A percentile compares a stretch with the other conserved stretches of the same genome.
Evolutionary conservation across 1,284 basidiomycete genomes (phyloP).

Genomic region (Leccinum proximum): DNA sequence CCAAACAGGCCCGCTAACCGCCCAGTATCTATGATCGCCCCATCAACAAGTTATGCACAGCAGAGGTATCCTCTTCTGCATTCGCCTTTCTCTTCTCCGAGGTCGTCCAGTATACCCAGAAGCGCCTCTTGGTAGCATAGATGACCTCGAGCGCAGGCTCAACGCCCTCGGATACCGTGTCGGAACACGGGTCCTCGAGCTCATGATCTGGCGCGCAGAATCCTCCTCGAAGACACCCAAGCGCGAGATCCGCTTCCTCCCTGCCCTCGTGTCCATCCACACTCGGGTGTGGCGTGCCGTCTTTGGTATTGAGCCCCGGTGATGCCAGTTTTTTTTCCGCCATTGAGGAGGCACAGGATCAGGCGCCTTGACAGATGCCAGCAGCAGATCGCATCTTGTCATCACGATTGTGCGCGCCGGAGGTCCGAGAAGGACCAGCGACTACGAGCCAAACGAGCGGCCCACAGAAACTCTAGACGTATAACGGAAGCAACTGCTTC

Average conservation of each 20-base stretch:
- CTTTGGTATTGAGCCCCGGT: slow-evolving; percentile 57
- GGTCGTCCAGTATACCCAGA: slow-evolving; percentile 93
- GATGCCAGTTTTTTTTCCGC: too few relatives aligned
- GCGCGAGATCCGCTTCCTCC: slow-evolving; percentile 85
- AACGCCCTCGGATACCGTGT: slow-evolving; percentile 91
- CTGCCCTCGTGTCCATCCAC: slow-evolving; percentile 88
- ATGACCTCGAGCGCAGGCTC: slow-evolving; percentile 89
- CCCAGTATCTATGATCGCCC: slow-evolving; percentile 84
- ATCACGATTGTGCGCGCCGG: too few relatives aligned
- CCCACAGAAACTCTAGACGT: too few relatives aligned
- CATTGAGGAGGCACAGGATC: too few relatives aligned
- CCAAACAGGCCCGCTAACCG: slow-evolving; percentile 29
- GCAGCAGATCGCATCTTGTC: too few relatives aligned
- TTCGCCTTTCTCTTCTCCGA: slow-evolving; percentile 92
- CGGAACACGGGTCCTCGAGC: slow-evolving; percentile 78
- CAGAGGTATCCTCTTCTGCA: slow-evolving; percentile 80
- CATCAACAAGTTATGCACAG: slow-evolving; percentile 77
- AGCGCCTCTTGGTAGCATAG: slow-evolving; percentile 86
- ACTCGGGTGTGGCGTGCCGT: slow-evolving; percentile 94
- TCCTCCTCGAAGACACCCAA: slow-evolving; percentile 77
- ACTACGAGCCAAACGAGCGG: too few relatives aligned
- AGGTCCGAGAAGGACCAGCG: too few relatives aligned
- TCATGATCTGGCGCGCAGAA: slow-evolving; percentile 73
- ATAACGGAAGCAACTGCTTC: not conserved
- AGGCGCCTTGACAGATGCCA: too few relatives aligned